Base-by-base conservation (phyloP, 352 stramenopile genomes). In the Globisporangium middletonii region DNA sequence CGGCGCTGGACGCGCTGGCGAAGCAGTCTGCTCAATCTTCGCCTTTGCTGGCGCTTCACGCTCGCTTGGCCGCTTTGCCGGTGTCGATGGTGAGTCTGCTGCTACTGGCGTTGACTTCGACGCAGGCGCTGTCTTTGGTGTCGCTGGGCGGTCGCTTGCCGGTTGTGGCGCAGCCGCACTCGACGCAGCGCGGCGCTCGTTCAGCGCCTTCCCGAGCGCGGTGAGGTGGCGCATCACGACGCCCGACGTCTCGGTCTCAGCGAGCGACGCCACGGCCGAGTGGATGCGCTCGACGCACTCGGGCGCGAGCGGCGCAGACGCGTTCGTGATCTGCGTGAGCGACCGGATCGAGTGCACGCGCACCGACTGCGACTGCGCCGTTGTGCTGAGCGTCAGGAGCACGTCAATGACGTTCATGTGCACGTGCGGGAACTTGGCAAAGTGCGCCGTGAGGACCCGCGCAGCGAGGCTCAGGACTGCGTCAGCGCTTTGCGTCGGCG, bases 391-490 rank as follows among this genome's bases (percentile, higher is more conserved):
- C 45, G 65, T 65, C 5, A 92, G 64, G 54, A 90, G 50, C 45
- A 80, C 73, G 55, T 83, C 68, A 35, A 91, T 68, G 15, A 93
- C 79, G 59, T 91, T 90, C 54, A 82, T 45, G 51, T 90, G 75
- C 43, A 91, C 79, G 65, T 91, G 80, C 23, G 77, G 78, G 60
- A 89, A 91, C 62, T 81, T 79, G 64, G 75, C 72, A 53, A 91
- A 93, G 54, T 93, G 80, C 53, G 86, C 86, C 56, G 80, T 79
- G 18, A 92, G 69, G 41, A 92, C 59, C 62, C 89, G 80, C 23
- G 79, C 79, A 45, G 79, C 79, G 28, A 89, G 75, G 60, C 74
- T 87, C 49, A 89, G 65, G 63, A 85, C 82, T 0, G 71, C 48
- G 60, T 87, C 79, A 35, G 77, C 58, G 3, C 61, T 59, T 11